Conservation (phyloP, 148 eudicot genomes). For the Fagopyrum tataricum region DNA sequence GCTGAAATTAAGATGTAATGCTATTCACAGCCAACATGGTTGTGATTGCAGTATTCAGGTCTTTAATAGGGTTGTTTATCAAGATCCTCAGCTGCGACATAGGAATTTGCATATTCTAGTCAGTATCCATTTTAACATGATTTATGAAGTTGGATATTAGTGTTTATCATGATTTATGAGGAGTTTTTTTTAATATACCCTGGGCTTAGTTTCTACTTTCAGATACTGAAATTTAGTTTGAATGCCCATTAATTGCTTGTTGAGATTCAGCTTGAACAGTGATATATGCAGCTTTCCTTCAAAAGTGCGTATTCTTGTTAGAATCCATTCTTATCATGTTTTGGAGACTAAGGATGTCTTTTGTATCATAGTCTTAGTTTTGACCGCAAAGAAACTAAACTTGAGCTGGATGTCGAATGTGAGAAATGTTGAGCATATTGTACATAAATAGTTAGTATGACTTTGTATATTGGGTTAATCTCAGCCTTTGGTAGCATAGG, state of each 20-base stretch:
- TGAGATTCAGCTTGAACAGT: background rate
- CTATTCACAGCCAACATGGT: too few relatives aligned
- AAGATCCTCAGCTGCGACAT: too few relatives aligned
- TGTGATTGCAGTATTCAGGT: too few relatives aligned
- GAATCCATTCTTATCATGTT: background rate
- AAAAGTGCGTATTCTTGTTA: background rate
- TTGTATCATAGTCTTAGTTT: background rate
- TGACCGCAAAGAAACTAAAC: background rate
- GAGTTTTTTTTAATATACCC: background rate
- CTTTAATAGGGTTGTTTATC: too few relatives aligned
- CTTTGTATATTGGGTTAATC: too few relatives aligned
- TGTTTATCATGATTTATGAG: background rate
- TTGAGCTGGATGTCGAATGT: background rate
- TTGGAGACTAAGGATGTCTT: background rate
- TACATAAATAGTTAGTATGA: too few relatives aligned
- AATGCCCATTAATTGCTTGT: background rate
- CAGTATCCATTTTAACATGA: background rate
- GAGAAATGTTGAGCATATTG: too few relatives aligned
- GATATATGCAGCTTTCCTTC: background rate
- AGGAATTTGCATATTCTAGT: background rate
- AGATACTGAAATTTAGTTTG: background rate
- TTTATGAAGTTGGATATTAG: background rate
- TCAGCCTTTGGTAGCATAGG: too few relatives aligned
- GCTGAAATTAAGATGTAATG: too few relatives aligned
- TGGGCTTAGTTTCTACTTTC: background rate